These are phyloP conservation scores for Fusarium temperatum DNA, from an alignment of 2,329 filamentous ascomycete genomes.

Conservation along the genomic window DNA sequence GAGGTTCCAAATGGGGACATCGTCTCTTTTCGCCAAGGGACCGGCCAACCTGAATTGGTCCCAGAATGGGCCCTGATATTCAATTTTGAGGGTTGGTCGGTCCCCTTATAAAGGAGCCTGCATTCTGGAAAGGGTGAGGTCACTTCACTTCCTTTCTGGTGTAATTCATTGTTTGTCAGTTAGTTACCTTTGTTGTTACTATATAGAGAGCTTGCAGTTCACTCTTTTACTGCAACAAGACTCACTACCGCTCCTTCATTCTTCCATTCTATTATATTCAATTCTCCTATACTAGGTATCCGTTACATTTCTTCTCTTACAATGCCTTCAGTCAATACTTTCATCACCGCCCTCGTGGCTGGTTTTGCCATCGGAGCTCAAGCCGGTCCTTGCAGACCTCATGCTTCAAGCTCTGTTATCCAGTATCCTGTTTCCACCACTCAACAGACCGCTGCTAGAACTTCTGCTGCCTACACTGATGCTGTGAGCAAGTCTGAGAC, in stretches of 20 bases:
- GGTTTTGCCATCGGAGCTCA: constrained; percentile 21
- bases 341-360: constrained; percentile 27
- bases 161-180: constrained; percentile 2
- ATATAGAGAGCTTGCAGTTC: constrained; percentile 33
- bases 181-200: not conserved
- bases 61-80: constrained; percentile 20
- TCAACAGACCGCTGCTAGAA: not conserved
- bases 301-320: not conserved
- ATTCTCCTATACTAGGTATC: not conserved
- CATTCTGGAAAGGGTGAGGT: constrained; percentile 1
- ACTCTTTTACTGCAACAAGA: constrained; percentile 16
- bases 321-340: constrained; percentile 24
- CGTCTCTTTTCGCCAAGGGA: constrained; percentile 22
- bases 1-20: constrained; percentile 12
- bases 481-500: not conserved
- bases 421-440: not conserved
- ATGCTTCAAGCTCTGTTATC: constrained; percentile 6
- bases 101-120: constrained; percentile 33
- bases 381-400: constrained; percentile 26
- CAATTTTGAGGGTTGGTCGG: constrained; percentile 25
- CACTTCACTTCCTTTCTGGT: not conserved
- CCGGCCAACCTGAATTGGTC: not conserved
- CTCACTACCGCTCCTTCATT: constrained; percentile 2
- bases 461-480: constrained; percentile 5
- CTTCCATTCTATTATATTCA: not conserved